Base-by-base conservation (phyloP, 345 rosid species). In the Erysimum cheiranthoides region DNA sequence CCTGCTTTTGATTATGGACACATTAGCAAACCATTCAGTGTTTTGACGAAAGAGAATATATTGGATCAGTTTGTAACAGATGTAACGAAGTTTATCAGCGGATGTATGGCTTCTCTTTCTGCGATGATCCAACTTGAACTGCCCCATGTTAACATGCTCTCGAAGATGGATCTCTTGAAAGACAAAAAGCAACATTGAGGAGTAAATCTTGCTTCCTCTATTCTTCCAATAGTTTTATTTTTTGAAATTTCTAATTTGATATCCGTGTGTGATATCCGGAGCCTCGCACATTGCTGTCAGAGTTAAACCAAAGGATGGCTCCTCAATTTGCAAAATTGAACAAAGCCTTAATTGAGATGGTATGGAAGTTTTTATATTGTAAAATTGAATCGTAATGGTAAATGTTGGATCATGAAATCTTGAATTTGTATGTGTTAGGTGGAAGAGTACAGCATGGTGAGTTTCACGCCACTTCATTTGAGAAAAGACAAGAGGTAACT, bases 91-190 rank as follows among this genome's bases (percentile, higher is more conserved):
- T 94, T 89, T 77, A 86, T 92, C 39, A 92, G 97, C 69, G 98
- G 97, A 42, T 94, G 98, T 76, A 89, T 90, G 97, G 90, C 93
- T 35, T 94, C 98, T 68, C 97, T 92, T 58, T 88, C 97, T 66
- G 97, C 97, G 45, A 94, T 94, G 96, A 59, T 94, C 71, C 95
- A 94, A 76, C 96, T 94, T 66, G 97, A 94, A 72, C 63, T 92
- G 77, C 98, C 97, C 4, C 97, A 89, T 77, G 81, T 94, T 66
- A 94, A 94, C 79, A 84, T 92, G 66, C 92, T 90, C 81, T 85
- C 97, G 16, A 94, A 94, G 81, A 94, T 94, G 96, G 97, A 94
- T 74, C 96, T 89, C 21, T 87, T 94, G 75, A 84, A 82, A 49
- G 88, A 86, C 71, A n/a, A 92, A 85, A 80, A 86, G 81, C 73